Evolutionary conservation across 2,329 filamentous ascomycete species (phyloP), one percentile per base, ranked within the genome.

Genomic region (Penicillium sp.): DNA sequence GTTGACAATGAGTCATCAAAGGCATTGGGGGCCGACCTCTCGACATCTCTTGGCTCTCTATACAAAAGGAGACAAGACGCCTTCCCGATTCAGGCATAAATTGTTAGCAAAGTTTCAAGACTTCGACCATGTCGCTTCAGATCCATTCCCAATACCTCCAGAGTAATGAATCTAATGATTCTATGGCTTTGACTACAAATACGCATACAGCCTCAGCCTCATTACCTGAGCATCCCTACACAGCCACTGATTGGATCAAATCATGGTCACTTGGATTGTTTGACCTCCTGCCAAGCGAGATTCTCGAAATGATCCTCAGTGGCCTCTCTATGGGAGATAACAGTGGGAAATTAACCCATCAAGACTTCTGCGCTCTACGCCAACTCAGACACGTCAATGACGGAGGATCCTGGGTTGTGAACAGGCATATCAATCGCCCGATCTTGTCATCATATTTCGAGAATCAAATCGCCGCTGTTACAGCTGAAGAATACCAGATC

Each of bases 241-340:
- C 7, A 12, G 7, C 28, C 7, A 12, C 10, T 9, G 10, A 29
- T 29, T 7, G 7, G 13, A 23, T 28, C 24, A 4, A 26, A 6
- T 16, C 42, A 18, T 42, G 42, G 26, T 16, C 33, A n/a, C 26
- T 36, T 36, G 54, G 57, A 3, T 18, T 59, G 7, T 10, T 10
- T 21, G 16, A 33, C n/a, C 16, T 33, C 7, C n/a, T 51, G 2
- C 52, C 57, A 26, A 29, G 49, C 5, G 57, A 59, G 10, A 16
- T 58, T 12, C 24, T 56, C 4, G 52, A 42, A 26, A 42, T 49
- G 6, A 48, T 59, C 6, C 36, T 60, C 15, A 55, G 53, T 9
- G 23, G 48, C 2, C 12, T 53, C 2, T 34, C 56, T 3, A 39
- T 47, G 10, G 42, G 29, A 10, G 10, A 36, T 16, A 45, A 10